These are phyloP conservation scores for Hirschioporus abietinus DNA, from an alignment of 768 basidiomycete species.

Conservation along the genomic window DNA sequence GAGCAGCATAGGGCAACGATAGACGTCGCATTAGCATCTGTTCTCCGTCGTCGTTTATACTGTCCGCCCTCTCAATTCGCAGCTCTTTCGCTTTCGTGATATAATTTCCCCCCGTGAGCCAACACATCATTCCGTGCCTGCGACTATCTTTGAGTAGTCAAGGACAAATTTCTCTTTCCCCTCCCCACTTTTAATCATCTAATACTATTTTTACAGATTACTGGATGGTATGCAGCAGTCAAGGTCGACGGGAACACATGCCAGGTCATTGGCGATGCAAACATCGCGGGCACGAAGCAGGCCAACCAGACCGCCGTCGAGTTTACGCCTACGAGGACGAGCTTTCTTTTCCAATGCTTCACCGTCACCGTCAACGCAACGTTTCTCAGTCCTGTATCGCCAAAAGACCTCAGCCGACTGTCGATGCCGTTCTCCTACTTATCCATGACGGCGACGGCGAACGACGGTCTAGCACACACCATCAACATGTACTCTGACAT, in stretches of 20 bases:
- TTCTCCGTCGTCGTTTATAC: too few species aligned
- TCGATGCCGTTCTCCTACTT: constrained; percentile 35
- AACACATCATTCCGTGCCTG: background rate
- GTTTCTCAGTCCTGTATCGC: constrained; percentile 4
- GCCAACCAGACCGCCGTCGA: constrained; percentile 1
- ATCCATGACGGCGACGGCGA: constrained; percentile 23
- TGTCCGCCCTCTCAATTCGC: too few species aligned
- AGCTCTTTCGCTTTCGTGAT: too few species aligned
- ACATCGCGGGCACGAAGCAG: background rate
- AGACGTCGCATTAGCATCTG: too few species aligned
- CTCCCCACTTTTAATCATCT: background rate
- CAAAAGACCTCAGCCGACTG: constrained; percentile 17
- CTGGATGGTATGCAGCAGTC: constrained; percentile 2
- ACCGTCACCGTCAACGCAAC: constrained; percentile 1
- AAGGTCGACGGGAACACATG: background rate
- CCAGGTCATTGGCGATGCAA: background rate
- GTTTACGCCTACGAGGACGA: constrained; percentile 1
- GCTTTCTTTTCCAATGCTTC: background rate
- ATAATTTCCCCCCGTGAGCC: too few species aligned
- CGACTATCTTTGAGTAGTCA: background rate
- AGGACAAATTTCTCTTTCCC: too few species aligned
- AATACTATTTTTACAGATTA: background rate
- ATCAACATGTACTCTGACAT: constrained; percentile 36
- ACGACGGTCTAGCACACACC: constrained; percentile 27
- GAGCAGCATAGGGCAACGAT: too few species aligned